Percentiles rank a stretch among this genome's conserved stretches.
Evolutionary conservation across 2,329 filamentous ascomycete genomes (phyloP).

Genomic region (Sordariomycetes sp.): DNA sequence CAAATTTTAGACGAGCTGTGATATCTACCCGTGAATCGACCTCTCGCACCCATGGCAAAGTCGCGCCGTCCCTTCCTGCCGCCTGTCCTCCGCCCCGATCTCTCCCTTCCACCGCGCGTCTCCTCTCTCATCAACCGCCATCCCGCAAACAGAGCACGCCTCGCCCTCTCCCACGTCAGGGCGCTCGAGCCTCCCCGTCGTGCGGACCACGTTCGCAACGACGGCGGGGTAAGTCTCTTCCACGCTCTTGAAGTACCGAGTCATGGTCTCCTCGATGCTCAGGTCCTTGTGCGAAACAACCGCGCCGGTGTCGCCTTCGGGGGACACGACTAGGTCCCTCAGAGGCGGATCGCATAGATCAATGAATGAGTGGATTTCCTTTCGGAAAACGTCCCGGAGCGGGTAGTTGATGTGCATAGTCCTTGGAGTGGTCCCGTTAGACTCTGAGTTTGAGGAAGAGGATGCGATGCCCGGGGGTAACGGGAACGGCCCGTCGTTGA

Average conservation of each 20-base stretch:
- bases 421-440: conserved; percentile 8
- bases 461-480: not conserved
- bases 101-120: conserved; percentile 51
- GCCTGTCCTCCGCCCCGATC: conserved; percentile 31
- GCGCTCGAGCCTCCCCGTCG: conserved; percentile 65
- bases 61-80: conserved; percentile 15
- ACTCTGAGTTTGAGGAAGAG: not conserved
- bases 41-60: conserved; percentile 67
- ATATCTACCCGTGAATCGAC: conserved; percentile 37
- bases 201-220: conserved; percentile 89
- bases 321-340: conserved; percentile 22
- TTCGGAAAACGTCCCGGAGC: conserved; percentile 70
- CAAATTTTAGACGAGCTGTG: not conserved
- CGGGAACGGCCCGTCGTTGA: conserved; percentile 54
- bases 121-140: conserved; percentile 48
- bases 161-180: conserved; percentile 8
- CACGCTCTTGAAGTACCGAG: conserved; percentile 64
- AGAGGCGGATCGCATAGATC: conserved; percentile 38
- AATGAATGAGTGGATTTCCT: conserved; percentile 62
- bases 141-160: conserved; percentile 55
- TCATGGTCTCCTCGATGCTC: conserved; percentile 85
- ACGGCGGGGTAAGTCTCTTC: conserved; percentile 81
- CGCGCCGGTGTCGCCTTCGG: conserved; percentile 14
- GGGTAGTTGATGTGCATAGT: conserved; percentile 52
- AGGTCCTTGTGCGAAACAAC: conserved; percentile 59